These are phyloP conservation scores for Trichophyton schoenleinii DNA, from an alignment of 2,329 filamentous ascomycete genomes.

Conservation along the genomic window DNA sequence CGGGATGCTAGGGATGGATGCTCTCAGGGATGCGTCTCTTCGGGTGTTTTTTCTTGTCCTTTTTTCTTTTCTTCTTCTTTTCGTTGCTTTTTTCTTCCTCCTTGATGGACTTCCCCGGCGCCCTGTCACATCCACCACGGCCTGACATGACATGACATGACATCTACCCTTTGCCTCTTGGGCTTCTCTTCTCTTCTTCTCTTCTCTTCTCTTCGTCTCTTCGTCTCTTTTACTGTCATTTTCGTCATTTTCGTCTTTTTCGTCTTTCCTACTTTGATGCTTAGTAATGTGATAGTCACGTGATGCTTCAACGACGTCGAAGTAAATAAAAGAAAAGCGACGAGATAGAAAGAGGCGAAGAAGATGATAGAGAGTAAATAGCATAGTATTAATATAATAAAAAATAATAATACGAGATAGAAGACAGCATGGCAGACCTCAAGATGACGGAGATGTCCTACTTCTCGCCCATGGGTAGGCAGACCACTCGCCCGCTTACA, in stretches of 20 bases:
- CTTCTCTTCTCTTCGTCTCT: neutral
- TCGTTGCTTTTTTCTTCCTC: neutral
- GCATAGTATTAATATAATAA: neutral
- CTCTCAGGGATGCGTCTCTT: neutral
- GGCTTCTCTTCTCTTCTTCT: neutral
- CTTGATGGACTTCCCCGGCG: neutral
- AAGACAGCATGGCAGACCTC: neutral
- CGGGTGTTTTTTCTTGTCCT: neutral
- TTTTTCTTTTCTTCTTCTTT: neutral
- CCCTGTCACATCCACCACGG: neutral
- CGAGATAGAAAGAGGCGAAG: neutral
- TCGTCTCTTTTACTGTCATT: neutral
- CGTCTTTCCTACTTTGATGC: neutral
- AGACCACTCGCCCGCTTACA: too few species aligned
- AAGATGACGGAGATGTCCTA: conserved; percentile 1
- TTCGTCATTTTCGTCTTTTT: neutral
- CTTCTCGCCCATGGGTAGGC: conserved; percentile 5
- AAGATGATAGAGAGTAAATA: neutral
- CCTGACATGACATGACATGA: neutral
- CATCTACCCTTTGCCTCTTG: neutral
- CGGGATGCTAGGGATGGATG: neutral
- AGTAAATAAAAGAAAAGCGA: neutral
- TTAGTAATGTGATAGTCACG: neutral
- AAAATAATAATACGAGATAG: neutral
- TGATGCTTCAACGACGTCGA: neutral